These are phyloP conservation scores for Gryganskiella cystojenkinii DNA, from an alignment of 192 early-diverging fungal species.

Conservation along the genomic window DNA sequence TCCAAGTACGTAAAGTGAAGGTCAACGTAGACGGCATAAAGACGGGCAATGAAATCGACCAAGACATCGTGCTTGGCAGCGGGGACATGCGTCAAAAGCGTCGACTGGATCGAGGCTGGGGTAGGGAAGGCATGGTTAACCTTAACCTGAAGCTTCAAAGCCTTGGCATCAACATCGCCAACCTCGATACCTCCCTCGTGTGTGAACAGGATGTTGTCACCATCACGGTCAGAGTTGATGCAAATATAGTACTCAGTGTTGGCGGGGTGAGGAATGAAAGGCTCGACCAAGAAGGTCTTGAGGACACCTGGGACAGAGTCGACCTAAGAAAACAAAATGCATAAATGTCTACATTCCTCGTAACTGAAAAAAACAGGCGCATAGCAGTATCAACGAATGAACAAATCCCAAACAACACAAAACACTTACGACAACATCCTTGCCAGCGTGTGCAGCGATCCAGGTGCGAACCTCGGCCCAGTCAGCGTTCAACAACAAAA, in stretches of 20 bases:
- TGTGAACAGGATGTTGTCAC: conserved; percentile 96
- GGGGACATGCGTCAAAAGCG: conserved; percentile 78
- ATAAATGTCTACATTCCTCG: no score
- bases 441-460: conserved; percentile 92
- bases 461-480: conserved; percentile 90
- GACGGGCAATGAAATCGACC: conserved; percentile 90
- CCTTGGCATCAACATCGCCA: conserved; percentile 99
- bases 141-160: conserved; percentile 83
- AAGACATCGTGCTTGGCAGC: conserved; percentile 78
- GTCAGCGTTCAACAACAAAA: conserved; percentile 91
- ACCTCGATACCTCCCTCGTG: conserved; percentile 99
- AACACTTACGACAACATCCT: conserved; percentile 73
- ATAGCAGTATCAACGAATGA: not conserved
- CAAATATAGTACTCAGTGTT: conserved; percentile 97
- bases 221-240: conserved; percentile 95
- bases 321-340: conserved; percentile 73
- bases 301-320: conserved; percentile 86
- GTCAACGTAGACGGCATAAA: conserved; percentile 96
- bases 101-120: conserved; percentile 67
- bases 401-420: not conserved
- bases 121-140: conserved; percentile 83
- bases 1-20: conserved; percentile 99
- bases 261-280: conserved; percentile 90
- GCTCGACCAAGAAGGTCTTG: conserved; percentile 96
- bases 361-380: not conserved